Evolutionary conservation across 139 green algal genomes (phyloP).

Genomic region (Pycnococcus provasolii): DNA sequence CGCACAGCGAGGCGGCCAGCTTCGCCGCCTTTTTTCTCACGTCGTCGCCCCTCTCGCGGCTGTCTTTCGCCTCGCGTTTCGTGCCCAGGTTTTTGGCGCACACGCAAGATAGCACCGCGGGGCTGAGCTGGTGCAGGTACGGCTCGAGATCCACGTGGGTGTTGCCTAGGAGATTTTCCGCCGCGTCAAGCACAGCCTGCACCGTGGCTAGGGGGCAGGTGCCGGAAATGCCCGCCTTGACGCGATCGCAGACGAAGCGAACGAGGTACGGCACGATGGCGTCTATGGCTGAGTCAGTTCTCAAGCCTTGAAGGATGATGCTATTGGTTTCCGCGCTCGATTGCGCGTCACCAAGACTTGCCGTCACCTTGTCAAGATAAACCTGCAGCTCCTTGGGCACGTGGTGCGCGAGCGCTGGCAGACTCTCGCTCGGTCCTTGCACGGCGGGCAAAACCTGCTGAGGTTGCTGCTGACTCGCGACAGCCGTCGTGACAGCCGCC

Average conservation of each 20-base stretch:
- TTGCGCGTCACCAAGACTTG: neutral
- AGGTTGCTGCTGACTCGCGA: too few species aligned
- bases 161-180: conserved; percentile 52
- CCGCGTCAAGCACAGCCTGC: conserved; percentile 4
- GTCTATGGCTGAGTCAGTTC: conserved; percentile 55
- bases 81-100: conserved; percentile 51
- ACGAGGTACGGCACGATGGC: conserved; percentile 64
- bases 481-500: too few species aligned
- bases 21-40: too few species aligned
- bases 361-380: neutral
- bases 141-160: conserved; percentile 47
- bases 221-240: too few species aligned
- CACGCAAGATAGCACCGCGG: conserved; percentile 61
- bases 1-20: too few species aligned
- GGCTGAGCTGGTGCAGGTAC: conserved; percentile 76
- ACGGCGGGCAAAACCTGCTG: too few species aligned
- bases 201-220: too few species aligned
- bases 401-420: conserved; percentile 57
- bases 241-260: conserved; percentile 50
- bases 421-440: conserved; percentile 25
- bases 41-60: too few species aligned
- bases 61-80: conserved; percentile 28
- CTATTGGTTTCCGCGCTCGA: conserved; percentile 53
- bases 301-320: conserved; percentile 38
- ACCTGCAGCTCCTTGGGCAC: conserved; percentile 59